Conservation (phyloP, 2,329 filamentous ascomycete genomes). For the Penicillium sp. region DNA sequence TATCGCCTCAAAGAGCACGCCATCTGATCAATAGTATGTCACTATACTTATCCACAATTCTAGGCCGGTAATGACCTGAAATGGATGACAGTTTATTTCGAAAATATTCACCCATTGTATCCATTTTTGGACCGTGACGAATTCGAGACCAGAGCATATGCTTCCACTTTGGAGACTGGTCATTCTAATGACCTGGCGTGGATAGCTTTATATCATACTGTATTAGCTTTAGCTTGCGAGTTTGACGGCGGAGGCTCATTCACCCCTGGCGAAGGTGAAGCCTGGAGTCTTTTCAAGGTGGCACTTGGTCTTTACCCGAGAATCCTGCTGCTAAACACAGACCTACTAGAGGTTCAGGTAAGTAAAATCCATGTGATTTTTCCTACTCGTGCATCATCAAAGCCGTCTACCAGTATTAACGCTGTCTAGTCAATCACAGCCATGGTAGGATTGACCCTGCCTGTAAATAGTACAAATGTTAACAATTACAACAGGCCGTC, state of each 20-base stretch:
- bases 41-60: not conserved
- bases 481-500: not conserved
- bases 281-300: slow-evolving; percentile 6
- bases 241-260: slow-evolving; percentile 1
- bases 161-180: not conserved
- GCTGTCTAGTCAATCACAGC: not conserved
- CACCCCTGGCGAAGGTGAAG: not conserved
- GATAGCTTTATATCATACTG: not conserved
- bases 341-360: not conserved
- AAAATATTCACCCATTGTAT: slow-evolving; percentile 3
- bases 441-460: not conserved
- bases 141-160: slow-evolving; percentile 1
- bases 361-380: not conserved
- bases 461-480: not conserved
- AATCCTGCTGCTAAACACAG: not conserved
- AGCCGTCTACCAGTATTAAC: not conserved
- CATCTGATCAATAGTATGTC: not conserved
- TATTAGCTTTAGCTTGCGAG: not conserved
- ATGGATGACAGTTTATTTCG: not conserved
- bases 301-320: not conserved
- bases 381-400: not conserved
- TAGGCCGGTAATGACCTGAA: not conserved
- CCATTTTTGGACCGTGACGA: slow-evolving; percentile 4
- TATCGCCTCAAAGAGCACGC: not conserved
- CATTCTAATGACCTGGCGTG: not conserved